These are phyloP conservation scores for Pyricularia pennisetigena DNA, from an alignment of 2,329 filamentous ascomycete genomes.

Conservation along the genomic window DNA sequence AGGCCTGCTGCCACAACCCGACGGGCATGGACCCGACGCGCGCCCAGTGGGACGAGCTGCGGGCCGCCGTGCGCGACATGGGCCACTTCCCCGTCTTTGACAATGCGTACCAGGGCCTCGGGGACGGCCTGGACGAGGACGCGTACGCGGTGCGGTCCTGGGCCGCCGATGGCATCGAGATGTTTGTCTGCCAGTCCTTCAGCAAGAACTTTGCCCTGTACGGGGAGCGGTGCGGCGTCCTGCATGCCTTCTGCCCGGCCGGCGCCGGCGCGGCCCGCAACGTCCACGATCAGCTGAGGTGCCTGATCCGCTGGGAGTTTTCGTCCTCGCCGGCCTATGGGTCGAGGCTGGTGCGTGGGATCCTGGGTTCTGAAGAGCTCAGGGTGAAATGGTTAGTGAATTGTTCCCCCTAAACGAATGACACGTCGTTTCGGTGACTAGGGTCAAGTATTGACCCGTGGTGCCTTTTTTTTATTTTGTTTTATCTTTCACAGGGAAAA, in stretches of 20 bases:
- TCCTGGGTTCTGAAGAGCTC: not conserved
- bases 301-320: slow-evolving; percentile 18
- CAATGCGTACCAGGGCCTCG: slow-evolving; percentile 26
- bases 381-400: not conserved
- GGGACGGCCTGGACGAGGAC: slow-evolving; percentile 21
- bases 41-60: slow-evolving; percentile 20
- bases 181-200: slow-evolving; percentile 17
- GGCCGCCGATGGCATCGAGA: slow-evolving; percentile 14
- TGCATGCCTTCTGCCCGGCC: slow-evolving; percentile 15
- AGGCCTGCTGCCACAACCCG: slow-evolving; percentile 27
- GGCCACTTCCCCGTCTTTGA: slow-evolving; percentile 23
- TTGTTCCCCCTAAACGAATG: not conserved
- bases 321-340: slow-evolving; percentile 19
- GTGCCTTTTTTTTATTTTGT: too few relatives aligned
- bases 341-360: slow-evolving; percentile 12
- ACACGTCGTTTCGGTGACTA: slow-evolving; percentile 57
- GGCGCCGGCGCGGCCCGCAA: slow-evolving; percentile 4
- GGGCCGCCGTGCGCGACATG: slow-evolving; percentile 11
- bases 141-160: slow-evolving; percentile 18
- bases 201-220: slow-evolving; percentile 29
- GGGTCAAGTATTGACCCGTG: slow-evolving; percentile 63
- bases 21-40: slow-evolving; percentile 21
- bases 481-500: not conserved
- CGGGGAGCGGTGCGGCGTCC: slow-evolving; percentile 22
- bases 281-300: slow-evolving; percentile 17